A percentile compares a stretch with the other conserved stretches of the same genome.
Evolutionary conservation across 805 yeast genomes (phyloP).

Genomic region (Suhomyces canberraensis): DNA sequence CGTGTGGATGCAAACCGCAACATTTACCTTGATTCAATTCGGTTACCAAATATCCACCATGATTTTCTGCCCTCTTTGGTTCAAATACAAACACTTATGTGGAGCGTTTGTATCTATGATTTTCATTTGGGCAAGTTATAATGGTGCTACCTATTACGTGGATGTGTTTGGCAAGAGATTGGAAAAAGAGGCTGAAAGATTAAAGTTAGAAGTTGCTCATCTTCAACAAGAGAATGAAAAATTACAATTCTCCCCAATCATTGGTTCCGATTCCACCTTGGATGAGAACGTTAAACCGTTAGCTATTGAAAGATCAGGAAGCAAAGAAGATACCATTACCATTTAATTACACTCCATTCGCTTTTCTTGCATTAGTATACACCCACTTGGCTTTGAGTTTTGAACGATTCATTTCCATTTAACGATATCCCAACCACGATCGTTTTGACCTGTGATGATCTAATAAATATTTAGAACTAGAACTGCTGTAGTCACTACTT

Average conservation of each 20-base stretch:
- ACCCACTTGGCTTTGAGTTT: no score
- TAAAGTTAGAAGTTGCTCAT: slow-evolving; percentile 68
- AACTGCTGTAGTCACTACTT: no score
- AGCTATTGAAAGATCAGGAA: no score
- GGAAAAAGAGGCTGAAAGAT: slow-evolving; percentile 75
- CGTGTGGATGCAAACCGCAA: slow-evolving; percentile 76
- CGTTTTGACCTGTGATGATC: no score
- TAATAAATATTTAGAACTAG: no score
- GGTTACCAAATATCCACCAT: slow-evolving; percentile 82
- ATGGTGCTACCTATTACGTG: slow-evolving; percentile 93
- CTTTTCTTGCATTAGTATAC: no score
- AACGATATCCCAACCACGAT: no score
- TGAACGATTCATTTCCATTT: not conserved
- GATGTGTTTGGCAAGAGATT: slow-evolving; percentile 89
- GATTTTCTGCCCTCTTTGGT: slow-evolving; percentile 89
- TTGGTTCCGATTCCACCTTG: not conserved
- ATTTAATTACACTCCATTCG: no score
- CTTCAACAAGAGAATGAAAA: slow-evolving; percentile 38
- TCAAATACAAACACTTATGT: slow-evolving; percentile 63
- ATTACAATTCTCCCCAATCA: slow-evolving; percentile 7
- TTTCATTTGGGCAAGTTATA: slow-evolving; percentile 78
- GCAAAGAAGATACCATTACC: no score
- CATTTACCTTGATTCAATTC: slow-evolving; percentile 84
- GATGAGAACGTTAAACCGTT: slow-evolving; percentile 3
- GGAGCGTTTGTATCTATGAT: slow-evolving; percentile 65